Evolutionary conservation across 1,284 basidiomycete species (phyloP).

Genomic region (Naganishia liquefaciens): DNA sequence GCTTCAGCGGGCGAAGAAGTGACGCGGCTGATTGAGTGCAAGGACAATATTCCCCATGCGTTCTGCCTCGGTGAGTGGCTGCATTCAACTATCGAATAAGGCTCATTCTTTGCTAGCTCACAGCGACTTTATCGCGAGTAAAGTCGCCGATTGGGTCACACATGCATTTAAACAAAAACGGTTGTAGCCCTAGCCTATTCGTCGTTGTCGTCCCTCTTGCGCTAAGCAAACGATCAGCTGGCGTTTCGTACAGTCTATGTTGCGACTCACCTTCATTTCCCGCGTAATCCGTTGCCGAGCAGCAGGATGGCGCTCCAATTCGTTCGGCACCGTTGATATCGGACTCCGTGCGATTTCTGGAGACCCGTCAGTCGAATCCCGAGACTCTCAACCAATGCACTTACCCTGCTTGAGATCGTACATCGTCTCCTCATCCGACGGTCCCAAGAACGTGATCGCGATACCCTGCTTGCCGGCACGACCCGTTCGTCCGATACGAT

Average conservation of each 20-base stretch:
- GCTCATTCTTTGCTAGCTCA: conserved; percentile 28
- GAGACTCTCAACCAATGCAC: conserved; percentile 15
- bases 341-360: conserved; percentile 86
- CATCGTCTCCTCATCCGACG: conserved; percentile 96
- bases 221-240: conserved; percentile 19
- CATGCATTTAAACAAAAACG: conserved; percentile 27
- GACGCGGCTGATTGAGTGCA: conserved; percentile 28
- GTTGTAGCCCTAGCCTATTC: conserved; percentile 21
- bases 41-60: conserved; percentile 37
- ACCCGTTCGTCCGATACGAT: conserved; percentile 96
- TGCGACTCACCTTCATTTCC: conserved; percentile 70
- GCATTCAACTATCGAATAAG: too few species aligned
- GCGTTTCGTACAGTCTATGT: neutral
- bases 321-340: conserved; percentile 80
- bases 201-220: conserved; percentile 37
- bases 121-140: conserved; percentile 32
- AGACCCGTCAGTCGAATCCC: conserved; percentile 24
- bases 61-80: conserved; percentile 36
- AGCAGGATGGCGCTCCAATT: conserved; percentile 84
- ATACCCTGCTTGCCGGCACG: conserved; percentile 92
- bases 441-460: conserved; percentile 92
- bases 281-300: conserved; percentile 82
- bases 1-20: neutral
- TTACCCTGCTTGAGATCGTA: conserved; percentile 59
- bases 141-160: conserved; percentile 30